Base-by-base conservation (phyloP, 441 rosid species). In the Corymbia citriodora region DNA sequence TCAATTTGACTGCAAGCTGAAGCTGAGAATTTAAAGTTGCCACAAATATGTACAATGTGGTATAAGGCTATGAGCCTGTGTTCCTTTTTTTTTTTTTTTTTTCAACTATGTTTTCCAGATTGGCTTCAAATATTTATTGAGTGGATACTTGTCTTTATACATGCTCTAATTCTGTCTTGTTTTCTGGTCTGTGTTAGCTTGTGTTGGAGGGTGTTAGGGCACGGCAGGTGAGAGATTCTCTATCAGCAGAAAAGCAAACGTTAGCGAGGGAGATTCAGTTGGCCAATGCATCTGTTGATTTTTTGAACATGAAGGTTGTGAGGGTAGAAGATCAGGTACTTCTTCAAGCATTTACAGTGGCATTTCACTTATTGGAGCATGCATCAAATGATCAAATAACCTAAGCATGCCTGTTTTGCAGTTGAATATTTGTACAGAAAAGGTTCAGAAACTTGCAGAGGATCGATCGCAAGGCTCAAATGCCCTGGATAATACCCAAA, bases 321-420 rank as follows among this genome's bases (percentile, higher is more conserved):
- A 95, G 97, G 94, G 95, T 98, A 61, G 99, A 97, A 91, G 99
- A 98, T 91, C 99, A 97, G 98, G 99, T 97, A 93, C 33, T 65
- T 90, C 13, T 89, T 55, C 81, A 50, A 23, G 63, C 40, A 54
- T 82, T 21, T 40, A 49, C 31, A 52, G n/a, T 79, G 70, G 81
- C n/a, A 27, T 54, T 7, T 52, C 54, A n/a, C 25, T 79, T 14
- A 9, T 52, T 88, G 68, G 59, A 12, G 45, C 54, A 79, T 29
- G 49, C 61, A 48, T 87, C 86, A 89, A 49, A 40, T 48, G 82
- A 74, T 85, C 23, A 88, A 55, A 54, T 88, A 87, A 88, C 81
- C 88, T 53, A 59, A 70, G 87, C 33, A 40, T 89, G 59, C 53
- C 65, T 93, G 88, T 63, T 85, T 91, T 95, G 99, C 97, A 98